Conservation (phyloP, 352 stramenopile genomes). For the Salisapilia sapeloensis region DNA sequence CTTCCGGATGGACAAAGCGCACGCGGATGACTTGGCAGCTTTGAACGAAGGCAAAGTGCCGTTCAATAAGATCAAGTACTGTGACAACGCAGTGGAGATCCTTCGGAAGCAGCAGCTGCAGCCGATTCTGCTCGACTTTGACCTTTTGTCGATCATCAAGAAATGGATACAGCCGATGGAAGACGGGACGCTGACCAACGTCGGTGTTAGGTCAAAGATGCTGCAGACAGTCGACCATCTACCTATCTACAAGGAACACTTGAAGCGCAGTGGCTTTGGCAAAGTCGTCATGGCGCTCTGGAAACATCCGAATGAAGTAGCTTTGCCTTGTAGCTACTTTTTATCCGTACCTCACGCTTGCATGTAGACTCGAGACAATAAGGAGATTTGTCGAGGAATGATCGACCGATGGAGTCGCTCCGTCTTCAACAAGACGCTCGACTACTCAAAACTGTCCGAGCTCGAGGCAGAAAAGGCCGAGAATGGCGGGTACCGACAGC, state of each 20-base stretch:
- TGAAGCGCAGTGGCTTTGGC: slow-evolving; percentile 79
- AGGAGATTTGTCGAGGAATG: slow-evolving; percentile 67
- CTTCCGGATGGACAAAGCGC: slow-evolving; percentile 80
- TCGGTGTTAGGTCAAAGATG: slow-evolving; percentile 78
- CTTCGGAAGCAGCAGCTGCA: slow-evolving; percentile 74
- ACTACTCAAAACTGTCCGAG: slow-evolving; percentile 75
- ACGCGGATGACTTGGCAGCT: slow-evolving; percentile 47
- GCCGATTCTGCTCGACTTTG: slow-evolving; percentile 77
- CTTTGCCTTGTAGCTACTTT: neutral
- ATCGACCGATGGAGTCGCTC: slow-evolving; percentile 79
- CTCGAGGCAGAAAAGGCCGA: slow-evolving; percentile 75
- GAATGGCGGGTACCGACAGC: slow-evolving; percentile 51
- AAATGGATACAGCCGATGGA: slow-evolving; percentile 82
- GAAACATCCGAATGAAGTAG: slow-evolving; percentile 75
- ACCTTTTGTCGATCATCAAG: slow-evolving; percentile 78
- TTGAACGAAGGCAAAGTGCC: slow-evolving; percentile 41
- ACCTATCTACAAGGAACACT: slow-evolving; percentile 78
- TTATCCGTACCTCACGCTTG: neutral
- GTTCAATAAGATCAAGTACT: slow-evolving; percentile 77
- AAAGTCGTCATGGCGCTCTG: slow-evolving; percentile 80
- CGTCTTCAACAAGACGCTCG: slow-evolving; percentile 79
- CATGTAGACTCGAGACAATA: slow-evolving; percentile 61
- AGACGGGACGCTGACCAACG: slow-evolving; percentile 54
- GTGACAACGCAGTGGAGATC: slow-evolving; percentile 50
- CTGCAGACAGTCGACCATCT: slow-evolving; percentile 62